phyloP scores from a whole-genome alignment of 2,329 filamentous ascomycete genomes.

The Pseudophaeomoniella oleicola region DNA sequence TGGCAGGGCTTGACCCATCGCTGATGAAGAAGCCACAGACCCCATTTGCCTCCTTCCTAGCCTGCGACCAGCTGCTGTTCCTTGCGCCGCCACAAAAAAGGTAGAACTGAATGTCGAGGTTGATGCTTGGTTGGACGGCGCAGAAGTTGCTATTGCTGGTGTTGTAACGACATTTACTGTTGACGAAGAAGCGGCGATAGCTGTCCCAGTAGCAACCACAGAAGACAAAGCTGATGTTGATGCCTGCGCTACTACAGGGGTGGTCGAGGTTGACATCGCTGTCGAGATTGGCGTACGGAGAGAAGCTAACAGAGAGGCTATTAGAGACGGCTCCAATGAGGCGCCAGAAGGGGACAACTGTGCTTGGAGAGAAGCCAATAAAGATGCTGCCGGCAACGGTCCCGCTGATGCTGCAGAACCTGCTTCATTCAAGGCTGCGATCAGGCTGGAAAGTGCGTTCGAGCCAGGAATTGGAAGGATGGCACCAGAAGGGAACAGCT shows the following conservation, averaged over 20 bases:
- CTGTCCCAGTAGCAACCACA: background rate
- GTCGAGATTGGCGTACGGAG: background rate
- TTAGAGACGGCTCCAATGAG: background rate
- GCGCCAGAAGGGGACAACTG: background rate
- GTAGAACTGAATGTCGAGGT: background rate
- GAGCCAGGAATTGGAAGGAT: background rate
- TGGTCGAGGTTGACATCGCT: background rate
- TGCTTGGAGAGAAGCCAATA: background rate
- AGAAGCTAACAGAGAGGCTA: background rate
- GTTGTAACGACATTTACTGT: too few relatives aligned
- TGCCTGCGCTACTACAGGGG: too few relatives aligned
- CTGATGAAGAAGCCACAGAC: background rate
- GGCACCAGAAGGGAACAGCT: background rate
- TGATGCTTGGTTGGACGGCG: background rate
- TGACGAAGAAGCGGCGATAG: background rate
- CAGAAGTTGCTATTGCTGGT: background rate
- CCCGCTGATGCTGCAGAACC: background rate
- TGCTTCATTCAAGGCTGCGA: background rate
- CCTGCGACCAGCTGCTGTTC: background rate
- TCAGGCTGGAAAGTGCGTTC: background rate
- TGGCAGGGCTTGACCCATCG: background rate
- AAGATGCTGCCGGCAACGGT: background rate
- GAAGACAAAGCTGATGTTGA: background rate
- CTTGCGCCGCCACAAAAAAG: background rate
- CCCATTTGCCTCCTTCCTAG: background rate